Percentiles rank a stretch among this genome's conserved stretches.
Conservation (phyloP, 176 grass and related monocot genomes). For the Echinochloa phyllopogon region DNA sequence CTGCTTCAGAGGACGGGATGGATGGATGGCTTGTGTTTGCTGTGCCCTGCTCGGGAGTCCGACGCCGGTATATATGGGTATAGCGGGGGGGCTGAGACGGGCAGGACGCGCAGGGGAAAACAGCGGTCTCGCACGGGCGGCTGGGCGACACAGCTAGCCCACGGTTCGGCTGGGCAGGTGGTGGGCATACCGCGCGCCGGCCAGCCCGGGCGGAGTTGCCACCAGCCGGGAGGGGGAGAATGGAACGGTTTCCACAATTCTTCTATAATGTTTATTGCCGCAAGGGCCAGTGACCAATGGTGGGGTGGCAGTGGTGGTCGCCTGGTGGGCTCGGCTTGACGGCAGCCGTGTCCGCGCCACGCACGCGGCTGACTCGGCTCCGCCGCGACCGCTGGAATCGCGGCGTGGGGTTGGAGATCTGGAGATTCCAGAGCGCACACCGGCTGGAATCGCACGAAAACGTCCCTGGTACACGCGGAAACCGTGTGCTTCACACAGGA, state of each 20-base stretch:
- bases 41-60: not conserved
- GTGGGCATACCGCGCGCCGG: not conserved
- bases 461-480: not conserved
- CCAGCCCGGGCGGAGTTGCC: not conserved
- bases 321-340: not conserved
- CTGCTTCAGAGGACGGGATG: not conserved
- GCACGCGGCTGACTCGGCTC: constrained; percentile 4
- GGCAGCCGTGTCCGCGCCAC: not conserved
- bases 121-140: not conserved
- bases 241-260: not conserved
- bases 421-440: not conserved
- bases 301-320: not conserved
- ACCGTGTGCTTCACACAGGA: not conserved
- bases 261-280: not conserved
- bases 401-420: not conserved
- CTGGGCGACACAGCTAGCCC: not conserved
- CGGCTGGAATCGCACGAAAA: not conserved
- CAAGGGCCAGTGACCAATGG: not conserved
- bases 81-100: not conserved
- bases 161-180: not conserved
- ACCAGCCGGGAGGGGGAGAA: not conserved
- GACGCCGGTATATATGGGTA: not conserved
- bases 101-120: not conserved
- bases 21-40: not conserved
- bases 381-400: not conserved